A percentile compares a stretch with the other conserved stretches of the same genome.
phyloP scores from a whole-genome alignment of 768 basidiomycete genomes.

The Tulasnella calospora region DNA sequence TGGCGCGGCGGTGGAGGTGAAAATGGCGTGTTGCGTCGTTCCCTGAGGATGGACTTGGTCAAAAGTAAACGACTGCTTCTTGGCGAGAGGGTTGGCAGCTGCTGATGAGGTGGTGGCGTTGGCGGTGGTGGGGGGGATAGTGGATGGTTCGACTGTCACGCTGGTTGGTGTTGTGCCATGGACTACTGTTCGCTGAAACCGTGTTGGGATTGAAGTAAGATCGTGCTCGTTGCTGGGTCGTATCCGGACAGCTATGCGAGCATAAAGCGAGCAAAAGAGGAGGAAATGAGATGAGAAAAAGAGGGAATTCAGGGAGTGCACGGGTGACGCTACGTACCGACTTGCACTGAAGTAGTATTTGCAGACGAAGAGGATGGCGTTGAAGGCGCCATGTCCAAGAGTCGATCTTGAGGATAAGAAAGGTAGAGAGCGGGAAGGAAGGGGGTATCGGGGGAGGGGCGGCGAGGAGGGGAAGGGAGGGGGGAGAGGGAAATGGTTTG shows the following conservation, averaged over 20 bases:
- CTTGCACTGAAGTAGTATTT: conserved; percentile 81
- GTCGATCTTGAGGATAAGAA: background rate
- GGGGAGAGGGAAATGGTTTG: conserved; percentile 6
- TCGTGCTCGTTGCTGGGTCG: conserved; percentile 84
- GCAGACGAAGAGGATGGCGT: conserved; percentile 11
- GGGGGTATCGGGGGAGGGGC: conserved; percentile 6
- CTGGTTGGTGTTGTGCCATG: conserved; percentile 66
- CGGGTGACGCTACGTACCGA: conserved; percentile 53
- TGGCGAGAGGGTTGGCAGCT: conserved; percentile 45
- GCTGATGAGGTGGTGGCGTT: conserved; percentile 50
- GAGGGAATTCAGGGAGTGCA: conserved; percentile 30
- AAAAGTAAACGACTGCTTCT: conserved; percentile 85
- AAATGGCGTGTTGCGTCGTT: conserved; percentile 80
- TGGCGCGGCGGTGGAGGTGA: conserved; percentile 75
- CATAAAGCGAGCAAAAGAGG: conserved; percentile 5
- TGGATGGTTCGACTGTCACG: conserved; percentile 70
- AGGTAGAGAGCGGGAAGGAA: conserved; percentile 4
- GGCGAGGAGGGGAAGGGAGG: background rate
- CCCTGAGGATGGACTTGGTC: conserved; percentile 90
- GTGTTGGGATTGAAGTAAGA: conserved; percentile 77
- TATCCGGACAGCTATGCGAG: conserved; percentile 72
- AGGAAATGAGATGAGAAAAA: conserved; percentile 7
- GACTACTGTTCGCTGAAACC: conserved; percentile 88
- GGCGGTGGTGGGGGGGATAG: conserved; percentile 40
- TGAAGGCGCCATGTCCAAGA: conserved; percentile 9